Evolutionary conservation across 2,329 filamentous ascomycete species (phyloP), one percentile per base, ranked within the genome.

Genomic region (Sarocladium brachiariae): DNA sequence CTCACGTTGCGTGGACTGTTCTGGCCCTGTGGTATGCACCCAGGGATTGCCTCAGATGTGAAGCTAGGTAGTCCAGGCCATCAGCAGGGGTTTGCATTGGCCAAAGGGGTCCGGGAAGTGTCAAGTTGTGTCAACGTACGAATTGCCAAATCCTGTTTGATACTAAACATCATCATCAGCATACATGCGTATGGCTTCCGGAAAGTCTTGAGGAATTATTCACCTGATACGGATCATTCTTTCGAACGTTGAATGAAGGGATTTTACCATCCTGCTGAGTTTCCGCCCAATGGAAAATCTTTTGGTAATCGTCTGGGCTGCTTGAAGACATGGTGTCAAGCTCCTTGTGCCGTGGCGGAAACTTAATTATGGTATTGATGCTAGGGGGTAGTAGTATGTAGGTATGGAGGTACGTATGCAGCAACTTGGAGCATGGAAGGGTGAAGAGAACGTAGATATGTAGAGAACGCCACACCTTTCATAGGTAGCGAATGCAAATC

Each of bases 261-360:
- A 80, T 71, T 0, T 66, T 58, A 0, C 73, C 78, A 59, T 81
- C 70, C 57, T 80, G 71, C 56, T 81, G 78, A n/a, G 77, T 80
- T 58, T 79, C 76, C 0, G 77, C 78, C 78, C 78, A 81, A 58
- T 76, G 74, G 53, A 76, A 76, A 56, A 75, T 73, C 46, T 73
- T 71, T 50, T 75, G 72, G 55, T 75, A 76, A 38, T 76, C 71
- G n/a, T 41, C 21, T 19, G 38, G 38, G n/a, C 8, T 41, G 38
- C 38, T 41, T 41, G 38, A 41, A 41, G 38, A 41, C 21, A 24
- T 41, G 21, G n/a, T 41, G 38, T 9, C 16, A 16, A 19, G 24
- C 16, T 4, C 16, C 24, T 21, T 41, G 19, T 24, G n/a, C n/a
- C n/a, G n/a, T n/a, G n/a, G n/a, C n/a, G n/a, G n/a, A n/a, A n/a